Conservation (phyloP, 2,329 filamentous ascomycete genomes). For the Rugonectria rugulosa region DNA sequence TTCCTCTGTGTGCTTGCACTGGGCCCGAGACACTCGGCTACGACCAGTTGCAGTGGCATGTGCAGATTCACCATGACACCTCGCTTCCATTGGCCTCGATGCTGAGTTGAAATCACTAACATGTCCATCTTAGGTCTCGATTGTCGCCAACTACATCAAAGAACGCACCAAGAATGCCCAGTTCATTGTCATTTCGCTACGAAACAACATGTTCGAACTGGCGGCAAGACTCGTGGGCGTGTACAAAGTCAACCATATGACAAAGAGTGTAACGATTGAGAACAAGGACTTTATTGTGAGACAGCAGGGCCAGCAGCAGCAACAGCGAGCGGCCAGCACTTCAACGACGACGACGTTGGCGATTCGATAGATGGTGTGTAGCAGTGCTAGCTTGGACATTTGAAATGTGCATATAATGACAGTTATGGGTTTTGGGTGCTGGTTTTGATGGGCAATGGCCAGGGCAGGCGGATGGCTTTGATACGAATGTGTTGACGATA, state of each 20-base stretch:
- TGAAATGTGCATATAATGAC: constrained; percentile 18
- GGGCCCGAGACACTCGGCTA: constrained; percentile 36
- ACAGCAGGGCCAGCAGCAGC: constrained; percentile 44
- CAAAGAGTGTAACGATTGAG: constrained; percentile 89
- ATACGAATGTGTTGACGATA: constrained; percentile 36
- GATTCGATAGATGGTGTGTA: constrained; percentile 38
- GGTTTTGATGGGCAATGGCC: constrained; percentile 30
- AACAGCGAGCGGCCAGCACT: constrained; percentile 40
- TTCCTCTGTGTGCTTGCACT: constrained; percentile 6
- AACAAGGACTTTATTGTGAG: constrained; percentile 77
- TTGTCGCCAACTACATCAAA: constrained; percentile 98
- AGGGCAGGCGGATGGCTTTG: constrained; percentile 27
- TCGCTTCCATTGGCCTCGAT: constrained; percentile 19
- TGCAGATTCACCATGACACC: constrained; percentile 26
- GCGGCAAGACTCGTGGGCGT: constrained; percentile 95
- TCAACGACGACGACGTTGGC: constrained; percentile 47
- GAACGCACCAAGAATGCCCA: constrained; percentile 99
- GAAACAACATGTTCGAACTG: constrained; percentile 99
- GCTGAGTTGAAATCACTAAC: constrained; percentile 25
- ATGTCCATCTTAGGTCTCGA: constrained; percentile 73
- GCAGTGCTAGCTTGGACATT: constrained; percentile 12
- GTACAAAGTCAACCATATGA: constrained; percentile 99
- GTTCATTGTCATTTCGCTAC: constrained; percentile 96
- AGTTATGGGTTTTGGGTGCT: constrained; percentile 16
- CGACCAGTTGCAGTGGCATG: constrained; percentile 19